These are phyloP conservation scores for Amanita phalloides DNA, from an alignment of 768 basidiomycete species.

Conservation along the genomic window DNA sequence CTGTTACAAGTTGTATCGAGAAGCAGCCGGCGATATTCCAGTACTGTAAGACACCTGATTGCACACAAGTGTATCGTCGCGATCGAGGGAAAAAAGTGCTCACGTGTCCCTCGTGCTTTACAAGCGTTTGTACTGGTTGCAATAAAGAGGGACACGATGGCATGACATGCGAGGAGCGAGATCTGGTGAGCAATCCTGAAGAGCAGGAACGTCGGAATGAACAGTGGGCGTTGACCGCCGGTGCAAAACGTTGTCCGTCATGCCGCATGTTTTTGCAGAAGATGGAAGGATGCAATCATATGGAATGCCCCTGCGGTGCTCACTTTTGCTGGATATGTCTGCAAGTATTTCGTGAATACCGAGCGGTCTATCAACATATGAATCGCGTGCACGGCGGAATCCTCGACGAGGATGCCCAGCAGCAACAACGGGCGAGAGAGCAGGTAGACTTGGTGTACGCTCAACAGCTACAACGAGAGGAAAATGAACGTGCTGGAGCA, in stretches of 20 bases:
- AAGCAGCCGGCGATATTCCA: conserved; percentile 32
- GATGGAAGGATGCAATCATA: conserved; percentile 45
- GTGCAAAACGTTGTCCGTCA: conserved; percentile 35
- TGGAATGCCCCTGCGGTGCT: conserved; percentile 37
- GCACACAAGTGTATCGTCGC: conserved; percentile 32
- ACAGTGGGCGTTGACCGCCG: conserved; percentile 25
- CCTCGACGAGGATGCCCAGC: neutral
- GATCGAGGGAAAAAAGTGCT: conserved; percentile 14
- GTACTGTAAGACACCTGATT: conserved; percentile 48
- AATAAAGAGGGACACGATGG: conserved; percentile 39
- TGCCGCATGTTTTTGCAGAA: conserved; percentile 39
- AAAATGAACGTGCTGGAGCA: neutral
- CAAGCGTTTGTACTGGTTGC: conserved; percentile 36
- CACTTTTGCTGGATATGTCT: conserved; percentile 51
- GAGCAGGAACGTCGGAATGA: conserved; percentile 32
- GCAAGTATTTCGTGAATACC: conserved; percentile 20
- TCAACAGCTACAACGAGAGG: neutral
- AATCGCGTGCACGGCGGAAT: neutral
- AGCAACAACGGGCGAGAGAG: neutral
- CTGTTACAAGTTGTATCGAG: conserved; percentile 35
- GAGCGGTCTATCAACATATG: conserved; percentile 26
- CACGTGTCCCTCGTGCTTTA: conserved; percentile 45
- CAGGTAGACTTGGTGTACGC: neutral
- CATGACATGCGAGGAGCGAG: conserved; percentile 34
- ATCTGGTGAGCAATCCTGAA: conserved; percentile 20